phyloP scores from a whole-genome alignment of 768 basidiomycete species.

The Hemileccinum rubropunctum region DNA sequence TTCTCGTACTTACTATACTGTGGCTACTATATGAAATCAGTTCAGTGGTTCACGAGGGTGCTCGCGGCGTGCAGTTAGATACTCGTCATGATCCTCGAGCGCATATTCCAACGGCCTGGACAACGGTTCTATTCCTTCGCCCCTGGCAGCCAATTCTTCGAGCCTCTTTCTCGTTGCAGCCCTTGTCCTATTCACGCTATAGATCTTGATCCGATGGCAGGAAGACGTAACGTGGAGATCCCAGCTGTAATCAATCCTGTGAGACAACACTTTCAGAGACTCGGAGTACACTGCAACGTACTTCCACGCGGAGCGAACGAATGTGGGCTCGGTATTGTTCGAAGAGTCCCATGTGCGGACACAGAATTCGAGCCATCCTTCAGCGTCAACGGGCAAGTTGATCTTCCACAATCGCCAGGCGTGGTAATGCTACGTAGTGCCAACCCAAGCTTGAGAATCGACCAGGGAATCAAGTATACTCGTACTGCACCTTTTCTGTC shows the following conservation, averaged over 20 bases:
- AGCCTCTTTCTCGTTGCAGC: slow-evolving; percentile 44
- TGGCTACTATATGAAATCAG: background rate
- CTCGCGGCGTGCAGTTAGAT: background rate
- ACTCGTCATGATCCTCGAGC: slow-evolving; percentile 10
- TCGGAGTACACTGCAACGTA: slow-evolving; percentile 22
- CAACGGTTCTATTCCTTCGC: slow-evolving; percentile 27
- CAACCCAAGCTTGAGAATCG: background rate
- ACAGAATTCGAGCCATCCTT: slow-evolving; percentile 57
- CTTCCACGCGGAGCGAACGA: slow-evolving; percentile 56
- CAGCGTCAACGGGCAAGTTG: slow-evolving; percentile 49
- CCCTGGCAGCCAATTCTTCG: slow-evolving; percentile 37
- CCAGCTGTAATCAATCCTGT: slow-evolving; percentile 35
- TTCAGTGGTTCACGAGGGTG: slow-evolving; percentile 9
- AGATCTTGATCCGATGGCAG: slow-evolving; percentile 51
- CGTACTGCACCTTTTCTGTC: slow-evolving; percentile 13
- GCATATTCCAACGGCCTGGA: slow-evolving; percentile 7
- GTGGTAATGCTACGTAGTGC: slow-evolving; percentile 44
- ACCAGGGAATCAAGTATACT: slow-evolving; percentile 5
- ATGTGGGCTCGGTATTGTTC: slow-evolving; percentile 55
- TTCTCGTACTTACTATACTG: too few relatives aligned
- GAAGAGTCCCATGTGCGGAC: slow-evolving; percentile 58
- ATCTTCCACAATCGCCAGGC: slow-evolving; percentile 56
- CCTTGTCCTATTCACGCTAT: slow-evolving; percentile 46
- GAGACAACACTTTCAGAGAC: background rate
- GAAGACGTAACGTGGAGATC: slow-evolving; percentile 54